Evolutionary conservation across 2,329 filamentous ascomycete genomes (phyloP).

Genomic region (Trichoderma lentiforme): DNA sequence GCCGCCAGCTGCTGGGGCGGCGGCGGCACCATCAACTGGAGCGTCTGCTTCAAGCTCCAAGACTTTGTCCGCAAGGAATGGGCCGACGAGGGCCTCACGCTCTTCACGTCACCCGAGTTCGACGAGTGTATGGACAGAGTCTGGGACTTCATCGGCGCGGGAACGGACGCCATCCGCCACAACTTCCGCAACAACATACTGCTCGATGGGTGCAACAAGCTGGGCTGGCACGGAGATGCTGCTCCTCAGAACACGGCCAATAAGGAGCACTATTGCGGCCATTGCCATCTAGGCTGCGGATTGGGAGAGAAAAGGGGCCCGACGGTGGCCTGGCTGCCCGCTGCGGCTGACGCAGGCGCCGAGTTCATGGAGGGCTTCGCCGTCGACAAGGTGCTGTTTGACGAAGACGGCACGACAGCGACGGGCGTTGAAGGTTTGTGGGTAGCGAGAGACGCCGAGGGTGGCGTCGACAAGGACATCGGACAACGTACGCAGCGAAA

Average conservation of each 20-base stretch:
- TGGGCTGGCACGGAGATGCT: conserved; percentile 66
- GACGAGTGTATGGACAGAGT: conserved; percentile 79
- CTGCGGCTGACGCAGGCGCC: conserved; percentile 73
- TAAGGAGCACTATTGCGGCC: conserved; percentile 69
- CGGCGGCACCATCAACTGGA: conserved; percentile 88
- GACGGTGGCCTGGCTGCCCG: conserved; percentile 71
- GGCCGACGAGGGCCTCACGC: conserved; percentile 64
- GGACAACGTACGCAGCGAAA: conserved; percentile 52
- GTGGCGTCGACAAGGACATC: conserved; percentile 50
- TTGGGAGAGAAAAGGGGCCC: conserved; percentile 76
- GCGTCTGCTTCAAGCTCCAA: conserved; percentile 62
- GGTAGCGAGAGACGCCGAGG: conserved; percentile 65
- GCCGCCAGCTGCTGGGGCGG: conserved; percentile 78
- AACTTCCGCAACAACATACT: conserved; percentile 69
- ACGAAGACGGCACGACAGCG: conserved; percentile 54
- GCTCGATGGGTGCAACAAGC: conserved; percentile 69
- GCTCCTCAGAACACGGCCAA: conserved; percentile 80
- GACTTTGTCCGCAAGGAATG: conserved; percentile 77
- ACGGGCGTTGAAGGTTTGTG: conserved; percentile 71
- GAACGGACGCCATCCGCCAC: conserved; percentile 62
- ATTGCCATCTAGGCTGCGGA: conserved; percentile 59
- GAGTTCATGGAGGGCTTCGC: conserved; percentile 80
- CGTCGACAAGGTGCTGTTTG: conserved; percentile 68
- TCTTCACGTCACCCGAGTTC: conserved; percentile 71
- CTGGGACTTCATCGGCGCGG: conserved; percentile 74